Evolutionary conservation across 805 yeast genomes (phyloP), one percentile per base, ranked within the genome.

Genomic region (Lipomyces orientalis): DNA sequence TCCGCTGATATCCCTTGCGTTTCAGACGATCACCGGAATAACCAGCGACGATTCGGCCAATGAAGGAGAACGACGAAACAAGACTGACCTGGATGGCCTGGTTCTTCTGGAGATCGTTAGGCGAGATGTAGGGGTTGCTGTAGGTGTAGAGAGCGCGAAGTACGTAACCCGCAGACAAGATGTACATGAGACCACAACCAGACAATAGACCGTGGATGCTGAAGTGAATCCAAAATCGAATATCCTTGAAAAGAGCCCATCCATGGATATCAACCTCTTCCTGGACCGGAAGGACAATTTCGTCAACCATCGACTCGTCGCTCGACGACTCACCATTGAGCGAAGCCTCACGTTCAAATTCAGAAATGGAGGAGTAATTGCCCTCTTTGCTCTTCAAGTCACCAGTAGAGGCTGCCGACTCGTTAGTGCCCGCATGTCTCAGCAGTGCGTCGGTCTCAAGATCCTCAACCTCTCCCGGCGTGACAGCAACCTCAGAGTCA

Each of bases 61-160:
- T 71, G 73, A 90, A 90, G 71, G 90, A 89, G 35, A 88, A 83
- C 16, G 88, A 74, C 1, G 94, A 90, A 4, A 90, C 77, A n/a
- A 88, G 74, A 1, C 91, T 88, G 14, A 90, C 96, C 76, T 90
- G 95, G 39, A 83, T 78, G 63, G 89, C 89, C 76, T 90, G 96
- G 65, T 86, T 82, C 57, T 78, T 77, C 73, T 85, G 89, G 39
- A 86, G 80, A 59, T 80, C 70, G 22, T 58, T 62, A 19, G 74
- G 68, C 12, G 75, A 58, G 46, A 71, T 64, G 37, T 25, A 64
- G 22, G 72, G 69, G 64, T 71, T 64, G 43, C 64, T 54, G 64
- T 69, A 64, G 25, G 54, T 65, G 22, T 78, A 73, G 51, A 87
- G 77, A 0, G 90, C 85, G 61, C 81, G 80, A 14, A 88, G 90